Evolutionary conservation across 805 yeast genomes (phyloP).

Genomic region (Sugiyamaella marilandica): DNA sequence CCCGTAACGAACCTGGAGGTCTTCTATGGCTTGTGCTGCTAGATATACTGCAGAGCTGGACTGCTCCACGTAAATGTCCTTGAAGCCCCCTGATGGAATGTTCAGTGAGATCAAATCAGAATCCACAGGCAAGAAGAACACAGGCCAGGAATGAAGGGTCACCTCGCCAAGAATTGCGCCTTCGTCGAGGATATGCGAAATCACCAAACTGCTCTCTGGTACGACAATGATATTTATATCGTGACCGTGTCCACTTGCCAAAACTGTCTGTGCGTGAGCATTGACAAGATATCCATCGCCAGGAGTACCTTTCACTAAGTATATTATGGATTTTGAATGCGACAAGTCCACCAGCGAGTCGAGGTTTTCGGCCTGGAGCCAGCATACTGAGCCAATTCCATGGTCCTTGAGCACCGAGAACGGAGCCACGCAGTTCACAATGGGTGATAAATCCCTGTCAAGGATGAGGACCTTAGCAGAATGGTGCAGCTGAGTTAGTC

Average conservation of each 20-base stretch:
- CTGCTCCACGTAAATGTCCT: slow-evolving; percentile 41
- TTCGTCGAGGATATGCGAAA: slow-evolving; percentile 30
- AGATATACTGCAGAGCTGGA: slow-evolving; percentile 44
- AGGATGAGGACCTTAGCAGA: slow-evolving; percentile 35
- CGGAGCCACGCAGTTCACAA: slow-evolving; percentile 51
- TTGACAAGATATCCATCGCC: slow-evolving; percentile 17
- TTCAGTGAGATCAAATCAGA: slow-evolving; percentile 43
- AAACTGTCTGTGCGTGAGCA: slow-evolving; percentile 15
- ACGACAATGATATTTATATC: slow-evolving; percentile 26
- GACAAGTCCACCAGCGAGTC: background rate
- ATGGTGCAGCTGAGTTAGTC: slow-evolving; percentile 10
- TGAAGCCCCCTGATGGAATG: slow-evolving; percentile 35
- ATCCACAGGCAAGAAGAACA: slow-evolving; percentile 38
- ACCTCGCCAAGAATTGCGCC: slow-evolving; percentile 41
- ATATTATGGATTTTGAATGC: slow-evolving; percentile 6
- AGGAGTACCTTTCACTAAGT: slow-evolving; percentile 2
- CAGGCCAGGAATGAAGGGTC: slow-evolving; percentile 38
- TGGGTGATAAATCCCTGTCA: slow-evolving; percentile 44
- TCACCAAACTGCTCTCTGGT: slow-evolving; percentile 27
- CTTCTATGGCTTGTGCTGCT: slow-evolving; percentile 47
- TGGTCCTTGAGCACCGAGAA: slow-evolving; percentile 48
- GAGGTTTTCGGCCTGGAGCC: slow-evolving; percentile 36
- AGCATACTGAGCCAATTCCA: slow-evolving; percentile 47
- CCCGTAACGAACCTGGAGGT: slow-evolving; percentile 39
- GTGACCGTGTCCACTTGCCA: background rate